phyloP scores from a whole-genome alignment of 2,329 filamentous ascomycete genomes.

The Tolypocladium ovalisporum region DNA sequence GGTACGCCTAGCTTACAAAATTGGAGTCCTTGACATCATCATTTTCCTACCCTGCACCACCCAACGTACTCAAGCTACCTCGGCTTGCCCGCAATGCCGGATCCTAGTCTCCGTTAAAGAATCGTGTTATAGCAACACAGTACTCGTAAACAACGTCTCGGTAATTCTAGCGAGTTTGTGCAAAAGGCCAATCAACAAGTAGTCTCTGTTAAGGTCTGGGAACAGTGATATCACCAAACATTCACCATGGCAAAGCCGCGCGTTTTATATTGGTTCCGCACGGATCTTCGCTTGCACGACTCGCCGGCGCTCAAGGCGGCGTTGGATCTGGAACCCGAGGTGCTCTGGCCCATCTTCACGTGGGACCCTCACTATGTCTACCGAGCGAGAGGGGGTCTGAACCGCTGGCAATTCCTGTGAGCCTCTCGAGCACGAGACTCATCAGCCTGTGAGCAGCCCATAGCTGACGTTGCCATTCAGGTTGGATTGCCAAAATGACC shows the following conservation, averaged over 20 bases:
- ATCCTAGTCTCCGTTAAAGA: background rate
- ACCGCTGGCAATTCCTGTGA: conserved; percentile 64
- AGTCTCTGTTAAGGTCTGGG: background rate
- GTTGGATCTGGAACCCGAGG: conserved; percentile 55
- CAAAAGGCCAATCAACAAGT: background rate
- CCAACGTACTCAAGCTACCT: background rate
- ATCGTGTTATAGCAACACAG: background rate
- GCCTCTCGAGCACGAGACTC: conserved; percentile 7
- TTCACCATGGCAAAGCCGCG: conserved; percentile 20
- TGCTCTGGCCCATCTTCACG: conserved; percentile 65
- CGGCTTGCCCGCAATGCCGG: background rate
- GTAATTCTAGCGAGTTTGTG: background rate
- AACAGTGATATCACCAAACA: background rate
- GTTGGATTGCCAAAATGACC: conserved; percentile 62
- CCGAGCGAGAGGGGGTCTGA: conserved; percentile 55
- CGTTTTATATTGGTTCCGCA: conserved; percentile 71
- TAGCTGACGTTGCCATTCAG: conserved; percentile 20
- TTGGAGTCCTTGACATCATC: background rate
- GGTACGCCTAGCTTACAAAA: background rate
- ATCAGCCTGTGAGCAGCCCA: background rate
- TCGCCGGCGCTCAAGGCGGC: conserved; percentile 64
- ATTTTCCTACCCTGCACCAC: background rate
- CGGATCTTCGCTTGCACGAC: conserved; percentile 67
- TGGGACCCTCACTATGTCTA: conserved; percentile 79
- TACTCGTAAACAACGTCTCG: background rate